Evolutionary conservation across 139 green algal genomes (phyloP), one percentile per base, ranked within the genome.

Genomic region (Edaphochlamys debaryana): DNA sequence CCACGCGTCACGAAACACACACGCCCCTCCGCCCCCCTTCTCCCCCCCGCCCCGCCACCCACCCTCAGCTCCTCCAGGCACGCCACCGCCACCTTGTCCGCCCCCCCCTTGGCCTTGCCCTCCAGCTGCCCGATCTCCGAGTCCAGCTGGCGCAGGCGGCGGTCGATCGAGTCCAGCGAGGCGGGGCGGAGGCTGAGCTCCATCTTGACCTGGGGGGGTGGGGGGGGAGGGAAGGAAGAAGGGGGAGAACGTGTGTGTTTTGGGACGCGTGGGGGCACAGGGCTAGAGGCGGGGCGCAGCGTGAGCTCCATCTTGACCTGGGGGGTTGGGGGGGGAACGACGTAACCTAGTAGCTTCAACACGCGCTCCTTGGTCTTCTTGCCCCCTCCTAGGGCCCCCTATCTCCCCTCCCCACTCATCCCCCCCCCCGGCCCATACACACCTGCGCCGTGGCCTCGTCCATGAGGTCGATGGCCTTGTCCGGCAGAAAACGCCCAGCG

Each of bases 391-490:
- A n/a, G n/a, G n/a, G n/a, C n/a, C n/a, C n/a, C n/a, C n/a, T n/a
- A n/a, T n/a, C n/a, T n/a, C n/a, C n/a, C n/a, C n/a, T n/a, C n/a
- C n/a, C n/a, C n/a, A n/a, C n/a, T n/a, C n/a, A n/a, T n/a, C n/a
- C n/a, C n/a, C n/a, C 34, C 36, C 4, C 34, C 54, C 73, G 27
- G 32, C 36, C 8, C 60, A 4, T 30, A 8, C 83, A 22, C 70
- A 90, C 89, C 88, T 98, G 97, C 40, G 97, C 97, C 4, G 96
- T 95, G 6, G 95, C 92, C 91, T 99, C 96, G 82, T 99, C 96
- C 64, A 98, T 93, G 79, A 98, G 91, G 86, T 98, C 96, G 77
- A 98, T 98, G 9, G 96, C 94, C 87, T 97, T 96, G 85, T 99
- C 96, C n/a, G 90, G 90, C 66, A 93, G 87, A 87, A 98, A 98